Base-by-base conservation (phyloP, 495 filamentous ascomycete species). In the Geoglossum glabrum region DNA sequence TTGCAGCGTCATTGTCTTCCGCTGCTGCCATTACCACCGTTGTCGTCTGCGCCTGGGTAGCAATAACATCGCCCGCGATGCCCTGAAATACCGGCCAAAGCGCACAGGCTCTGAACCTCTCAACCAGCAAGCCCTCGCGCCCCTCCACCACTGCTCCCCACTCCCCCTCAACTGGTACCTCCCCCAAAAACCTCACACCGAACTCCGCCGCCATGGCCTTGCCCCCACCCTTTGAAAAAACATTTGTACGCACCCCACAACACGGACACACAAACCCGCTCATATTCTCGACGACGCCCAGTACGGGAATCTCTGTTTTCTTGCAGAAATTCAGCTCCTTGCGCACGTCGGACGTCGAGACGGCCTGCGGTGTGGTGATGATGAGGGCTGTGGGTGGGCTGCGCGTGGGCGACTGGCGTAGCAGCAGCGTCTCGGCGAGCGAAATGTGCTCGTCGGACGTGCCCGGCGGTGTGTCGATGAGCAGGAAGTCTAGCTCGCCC, bases 271-370 rank as follows among this genome's bases (percentile, higher is more conserved):
- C 84, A 70, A 90, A 98, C 1, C 92, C 92, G 27, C 84, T 83
- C 93, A 98, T 97, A 69, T 98, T 98, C 73, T 98, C 92, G 38
- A 98, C 75, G 1, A 98, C 89, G 0, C 92, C 92, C 33, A 96
- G 73, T 21, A 94, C 79, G 13, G 78, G 71, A 43, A 98, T 80
- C 21, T 80, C 79, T 7, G 85, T 89, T 73, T 96, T 96, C 26
- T 71, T 73, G 68, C 92, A 98, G 65, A 98, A 97, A 65, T 95
- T 96, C 47, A 97, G 77, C 66, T 97, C 93, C 69, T 97, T 98
- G 64, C 84, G 79, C 43, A 98, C 92, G 68, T 98, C 92, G 3
- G 85, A 84, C 10, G 88, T 94, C 27, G 87, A 83, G 31, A 98
- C 83, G 1, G 90, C 93, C 69, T 98, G 92, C 0, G 92, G 92